These are phyloP conservation scores for Cadophora malorum DNA, from an alignment of 2,329 filamentous ascomycete genomes.

Conservation along the genomic window DNA sequence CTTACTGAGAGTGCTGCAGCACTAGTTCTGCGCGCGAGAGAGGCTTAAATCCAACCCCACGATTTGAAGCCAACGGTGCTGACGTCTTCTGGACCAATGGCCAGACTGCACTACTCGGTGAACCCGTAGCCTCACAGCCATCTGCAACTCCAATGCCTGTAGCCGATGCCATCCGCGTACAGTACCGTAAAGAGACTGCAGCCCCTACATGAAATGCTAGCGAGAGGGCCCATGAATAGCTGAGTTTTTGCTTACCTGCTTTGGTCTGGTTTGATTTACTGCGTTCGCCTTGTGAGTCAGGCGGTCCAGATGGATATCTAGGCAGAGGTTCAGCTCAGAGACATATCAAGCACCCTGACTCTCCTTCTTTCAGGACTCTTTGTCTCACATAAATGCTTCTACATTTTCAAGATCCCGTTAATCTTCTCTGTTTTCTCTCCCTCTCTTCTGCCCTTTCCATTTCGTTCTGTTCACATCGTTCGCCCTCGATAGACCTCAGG, in stretches of 20 bases:
- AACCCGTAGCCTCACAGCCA: conserved; percentile 25
- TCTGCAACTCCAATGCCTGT: background rate
- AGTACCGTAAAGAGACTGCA: background rate
- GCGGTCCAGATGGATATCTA: background rate
- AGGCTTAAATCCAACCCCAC: background rate
- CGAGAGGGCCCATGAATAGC: conserved; percentile 7
- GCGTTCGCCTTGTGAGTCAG: conserved; percentile 27
- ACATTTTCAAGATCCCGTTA: too few species aligned
- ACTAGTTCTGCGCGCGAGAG: background rate
- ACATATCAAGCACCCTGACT: background rate
- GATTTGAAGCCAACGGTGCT: background rate
- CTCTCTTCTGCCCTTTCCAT: too few species aligned
- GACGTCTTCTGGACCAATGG: background rate
- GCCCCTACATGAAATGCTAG: background rate
- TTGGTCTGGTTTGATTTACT: background rate
- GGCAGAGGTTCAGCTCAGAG: background rate
- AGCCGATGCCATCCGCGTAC: background rate
- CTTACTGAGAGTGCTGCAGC: too few species aligned
- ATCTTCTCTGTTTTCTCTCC: too few species aligned
- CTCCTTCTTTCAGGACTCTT: background rate
- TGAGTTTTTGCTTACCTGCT: conserved; percentile 15
- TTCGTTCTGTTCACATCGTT: background rate
- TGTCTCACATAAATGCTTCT: background rate
- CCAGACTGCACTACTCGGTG: conserved; percentile 22
- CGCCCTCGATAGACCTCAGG: background rate